Base-by-base conservation (phyloP, 176 grass and related monocot genomes). In the Carex kokanica region DNA sequence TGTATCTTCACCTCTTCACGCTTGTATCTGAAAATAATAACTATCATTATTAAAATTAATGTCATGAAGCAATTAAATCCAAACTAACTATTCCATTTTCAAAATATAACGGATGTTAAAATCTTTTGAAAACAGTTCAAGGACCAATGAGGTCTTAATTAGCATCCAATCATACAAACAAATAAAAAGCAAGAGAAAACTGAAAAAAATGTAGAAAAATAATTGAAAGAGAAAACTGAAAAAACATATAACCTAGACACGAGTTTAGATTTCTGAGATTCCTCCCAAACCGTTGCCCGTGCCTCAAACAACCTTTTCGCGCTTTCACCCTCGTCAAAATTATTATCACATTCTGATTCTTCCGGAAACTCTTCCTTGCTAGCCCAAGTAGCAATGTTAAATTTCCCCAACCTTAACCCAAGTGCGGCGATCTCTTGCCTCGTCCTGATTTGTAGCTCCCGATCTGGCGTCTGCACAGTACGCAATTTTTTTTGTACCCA, bases 361-460 rank as follows among this genome's bases (percentile, higher is more conserved):
- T 59, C 69, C 8, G 10, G 58, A 13, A 78, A 43, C 29, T 80
- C 51, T 1, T 95, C 86, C 78, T 95, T 99, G 71, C 88, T 92
- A 27, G 96, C 96, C 96, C 96, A 99, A 23, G 96, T 92, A 69
- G 96, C 96, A 78, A 99, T 99, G 79, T 83, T 95, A 85, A 95
- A 87, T 85, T 99, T 99, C 79, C 96, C 96, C 14, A 99, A 85
- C 70, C 95, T 93, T 43, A 99, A 74, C 52, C 96, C 96, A 23
- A 99, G 92, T 32, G 93, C 85, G 15, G 89, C 96, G 18, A 99
- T 99, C 81, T 99, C 96, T 8, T 88, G 91, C 52, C 93, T 92
- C 1, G 90, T 95, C 85, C 88, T 85, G 56, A 93, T 86, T 83
- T 90, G 91, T 71, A 99, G 69, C 81, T 95, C 96, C 83, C 83